Base-by-base conservation (phyloP, 495 filamentous ascomycete species). In the Neurospora pannonica region DNA sequence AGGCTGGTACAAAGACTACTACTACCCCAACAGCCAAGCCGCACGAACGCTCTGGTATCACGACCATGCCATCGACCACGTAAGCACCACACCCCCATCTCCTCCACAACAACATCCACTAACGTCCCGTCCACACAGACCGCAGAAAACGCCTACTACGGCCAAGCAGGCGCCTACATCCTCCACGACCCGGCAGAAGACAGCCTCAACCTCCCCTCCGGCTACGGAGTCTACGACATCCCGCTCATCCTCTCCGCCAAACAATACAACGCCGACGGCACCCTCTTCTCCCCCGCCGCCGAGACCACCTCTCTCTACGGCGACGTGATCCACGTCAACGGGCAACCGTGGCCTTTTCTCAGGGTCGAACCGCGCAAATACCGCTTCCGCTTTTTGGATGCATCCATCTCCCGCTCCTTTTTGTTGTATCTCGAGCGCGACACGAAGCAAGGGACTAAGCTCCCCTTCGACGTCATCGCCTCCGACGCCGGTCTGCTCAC, bases 1-100 rank as follows among this genome's bases (percentile, higher is more conserved):
- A 0, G 86, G 85, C 38, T 78, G 89, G 77, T 89, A 86, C 81
- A 87, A 89, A 78, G 88, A 89, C 75, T 90, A 89, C 79, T 89
- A 88, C 77, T 89, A 87, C 77, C 88, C 88, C 37, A 89, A 89
- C 80, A 75, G 77, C 40, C 85, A 89, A 72, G 72, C 77, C 48
- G 85, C 81, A 4, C 82, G 88, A 13, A 83, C 85, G 5, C 77
- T 88, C n/a, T 90, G 88, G 88, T 89, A 89, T 74, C 88, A 89
- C 71, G 88, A 88, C 75, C 87, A 89, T 73, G 86, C 86, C 40
- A 74, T 83, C 37, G 76, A 77, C 17, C 76, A 73, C 67, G 79
- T 81, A 77, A 76, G 79, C 5, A 37, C 34, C 34, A 3, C 3
- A 3, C 34, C 11, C 38, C 31, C 19, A 70, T 37, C 19, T 37